Percentiles rank a stretch among this genome's conserved stretches.
Evolutionary conservation across 2,329 filamentous ascomycete genomes (phyloP).

Genomic region (Phyllosticta capitalensis): DNA sequence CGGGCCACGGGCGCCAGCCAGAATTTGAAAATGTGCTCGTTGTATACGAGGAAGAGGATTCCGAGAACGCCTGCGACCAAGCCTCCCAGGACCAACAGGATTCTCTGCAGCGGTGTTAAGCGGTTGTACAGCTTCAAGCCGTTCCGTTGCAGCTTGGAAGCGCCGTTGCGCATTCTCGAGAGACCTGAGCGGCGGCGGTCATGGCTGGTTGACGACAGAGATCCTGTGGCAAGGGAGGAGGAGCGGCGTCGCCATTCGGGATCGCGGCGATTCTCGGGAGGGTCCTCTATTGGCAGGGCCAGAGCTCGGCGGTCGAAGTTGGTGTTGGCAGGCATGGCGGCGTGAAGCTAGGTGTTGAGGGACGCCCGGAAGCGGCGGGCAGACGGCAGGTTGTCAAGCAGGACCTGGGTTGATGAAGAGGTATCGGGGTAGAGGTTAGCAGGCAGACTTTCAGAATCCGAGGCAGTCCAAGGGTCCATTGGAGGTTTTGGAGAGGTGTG

Average conservation of each 20-base stretch:
- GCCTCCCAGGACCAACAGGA: conserved; percentile 45
- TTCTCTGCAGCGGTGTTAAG: conserved; percentile 52
- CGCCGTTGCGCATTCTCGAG: conserved; percentile 33
- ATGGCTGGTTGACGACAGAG: conserved; percentile 14
- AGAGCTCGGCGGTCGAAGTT: conserved; percentile 47
- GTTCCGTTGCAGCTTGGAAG: conserved; percentile 37
- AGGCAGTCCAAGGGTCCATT: neutral
- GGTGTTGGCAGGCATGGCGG: conserved; percentile 8
- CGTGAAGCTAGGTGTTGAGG: neutral
- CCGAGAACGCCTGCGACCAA: conserved; percentile 45
- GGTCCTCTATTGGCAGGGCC: conserved; percentile 40
- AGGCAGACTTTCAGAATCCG: neutral
- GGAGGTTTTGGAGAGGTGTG: neutral
- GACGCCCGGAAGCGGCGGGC: neutral
- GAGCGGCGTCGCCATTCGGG: conserved; percentile 45
- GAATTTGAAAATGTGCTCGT: conserved; percentile 66
- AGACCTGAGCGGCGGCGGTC: conserved; percentile 24
- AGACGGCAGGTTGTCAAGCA: neutral
- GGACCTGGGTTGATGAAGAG: neutral
- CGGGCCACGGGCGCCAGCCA: conserved; percentile 59
- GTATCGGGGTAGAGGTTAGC: neutral
- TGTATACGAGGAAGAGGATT: conserved; percentile 67
- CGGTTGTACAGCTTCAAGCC: conserved; percentile 43
- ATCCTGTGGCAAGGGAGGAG: conserved; percentile 19
- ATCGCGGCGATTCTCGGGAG: conserved; percentile 35